Conservation (phyloP, 768 basidiomycete genomes). For the Suillus subaureus region DNA sequence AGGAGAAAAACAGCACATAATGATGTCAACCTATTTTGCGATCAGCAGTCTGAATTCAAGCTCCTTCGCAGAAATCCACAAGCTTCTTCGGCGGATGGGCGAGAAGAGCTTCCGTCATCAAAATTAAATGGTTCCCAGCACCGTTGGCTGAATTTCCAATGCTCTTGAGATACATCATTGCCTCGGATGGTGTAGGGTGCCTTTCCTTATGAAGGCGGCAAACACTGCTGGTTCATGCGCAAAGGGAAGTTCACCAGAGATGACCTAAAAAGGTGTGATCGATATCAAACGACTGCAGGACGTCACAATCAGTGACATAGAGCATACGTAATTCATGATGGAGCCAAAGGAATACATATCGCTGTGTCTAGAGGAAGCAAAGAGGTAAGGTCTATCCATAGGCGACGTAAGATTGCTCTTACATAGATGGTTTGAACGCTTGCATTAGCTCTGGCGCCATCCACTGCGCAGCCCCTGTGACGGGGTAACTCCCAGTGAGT, state of each 20-base stretch:
- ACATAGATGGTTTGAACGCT: background rate
- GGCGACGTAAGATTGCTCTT: background rate
- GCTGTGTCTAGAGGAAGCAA: background rate
- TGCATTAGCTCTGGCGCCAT: slow-evolving; percentile 1
- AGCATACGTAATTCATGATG: slow-evolving; percentile 5
- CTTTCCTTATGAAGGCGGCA: background rate
- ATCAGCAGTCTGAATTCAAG: background rate
- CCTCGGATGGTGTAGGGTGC: background rate
- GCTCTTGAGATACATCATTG: background rate
- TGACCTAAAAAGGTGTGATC: background rate
- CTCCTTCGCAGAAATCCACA: background rate
- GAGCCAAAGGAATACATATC: slow-evolving; percentile 6
- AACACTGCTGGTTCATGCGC: too few species aligned
- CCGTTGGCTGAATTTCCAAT: background rate
- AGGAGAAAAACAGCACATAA: background rate
- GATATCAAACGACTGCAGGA: background rate
- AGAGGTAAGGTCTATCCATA: background rate
- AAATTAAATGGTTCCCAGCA: background rate
- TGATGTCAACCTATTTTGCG: background rate
- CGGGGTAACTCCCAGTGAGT: background rate
- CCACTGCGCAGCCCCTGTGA: background rate
- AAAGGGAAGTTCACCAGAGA: background rate
- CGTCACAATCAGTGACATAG: too few species aligned
- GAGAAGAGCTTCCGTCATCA: background rate
- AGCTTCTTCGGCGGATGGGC: slow-evolving; percentile 3